Percentiles rank a stretch among this genome's conserved stretches.
phyloP scores from a whole-genome alignment of 2,329 filamentous ascomycete genomes.

The Trichoderma endophyticum region DNA sequence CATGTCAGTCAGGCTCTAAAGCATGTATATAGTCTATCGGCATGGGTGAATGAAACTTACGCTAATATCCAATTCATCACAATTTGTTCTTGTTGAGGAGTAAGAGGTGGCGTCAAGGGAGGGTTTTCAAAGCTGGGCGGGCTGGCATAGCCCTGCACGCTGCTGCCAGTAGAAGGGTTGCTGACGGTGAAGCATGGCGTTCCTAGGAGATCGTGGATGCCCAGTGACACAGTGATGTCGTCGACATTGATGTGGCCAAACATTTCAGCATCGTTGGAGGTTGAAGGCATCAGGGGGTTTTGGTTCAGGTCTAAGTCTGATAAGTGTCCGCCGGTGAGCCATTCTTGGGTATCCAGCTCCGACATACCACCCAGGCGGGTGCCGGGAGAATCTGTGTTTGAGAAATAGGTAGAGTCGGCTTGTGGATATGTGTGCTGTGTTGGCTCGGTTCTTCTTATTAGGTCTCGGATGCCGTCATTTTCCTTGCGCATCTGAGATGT shows the following conservation, averaged over 20 bases:
- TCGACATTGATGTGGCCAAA: constrained; percentile 37
- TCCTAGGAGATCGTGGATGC: constrained; percentile 40
- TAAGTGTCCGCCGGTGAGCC: constrained; percentile 2
- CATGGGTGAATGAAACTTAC: constrained; percentile 34
- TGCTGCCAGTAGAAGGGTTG: constrained; percentile 24
- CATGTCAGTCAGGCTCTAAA: not conserved
- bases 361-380: not conserved
- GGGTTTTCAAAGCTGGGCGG: constrained; percentile 25
- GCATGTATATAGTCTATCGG: not conserved
- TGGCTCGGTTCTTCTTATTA: constrained; percentile 30
- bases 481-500: constrained; percentile 36
- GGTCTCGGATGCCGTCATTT: constrained; percentile 43
- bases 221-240: constrained; percentile 41
- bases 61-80: constrained; percentile 54
- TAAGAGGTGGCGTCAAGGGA: constrained; percentile 23
- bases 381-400: not conserved
- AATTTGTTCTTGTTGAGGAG: constrained; percentile 40
- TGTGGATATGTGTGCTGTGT: constrained; percentile 15
- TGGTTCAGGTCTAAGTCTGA: constrained; percentile 15
- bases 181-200: constrained; percentile 45
- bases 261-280: constrained; percentile 24
- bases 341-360: constrained; percentile 4
- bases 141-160: constrained; percentile 22
- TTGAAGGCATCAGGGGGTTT: constrained; percentile 9
- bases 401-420: constrained; percentile 7